phyloP scores from a whole-genome alignment of 2,329 filamentous ascomycete genomes.

The Rosellinia necatrix region DNA sequence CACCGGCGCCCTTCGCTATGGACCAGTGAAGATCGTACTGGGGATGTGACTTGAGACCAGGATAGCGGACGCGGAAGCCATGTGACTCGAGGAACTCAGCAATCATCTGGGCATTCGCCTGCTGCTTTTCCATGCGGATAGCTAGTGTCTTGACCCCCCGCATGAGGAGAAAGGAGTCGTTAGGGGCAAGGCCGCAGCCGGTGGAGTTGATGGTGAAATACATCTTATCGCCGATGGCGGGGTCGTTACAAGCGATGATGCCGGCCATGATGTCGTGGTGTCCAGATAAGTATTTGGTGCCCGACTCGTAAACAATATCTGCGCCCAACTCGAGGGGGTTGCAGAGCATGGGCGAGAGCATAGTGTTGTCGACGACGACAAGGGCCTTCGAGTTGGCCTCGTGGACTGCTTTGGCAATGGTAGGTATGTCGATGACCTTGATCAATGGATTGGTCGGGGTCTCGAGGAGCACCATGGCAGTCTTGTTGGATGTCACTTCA shows the following conservation, averaged over 20 bases:
- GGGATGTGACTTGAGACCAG: conserved; percentile 89
- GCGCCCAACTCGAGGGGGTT: conserved; percentile 94
- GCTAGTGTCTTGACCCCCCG: conserved; percentile 95
- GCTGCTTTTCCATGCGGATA: conserved; percentile 98
- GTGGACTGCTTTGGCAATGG: conserved; percentile 78
- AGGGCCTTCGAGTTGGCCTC: conserved; percentile 76
- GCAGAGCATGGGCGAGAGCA: conserved; percentile 93
- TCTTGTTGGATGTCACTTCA: conserved; percentile 74
- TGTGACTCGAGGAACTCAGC: conserved; percentile 88
- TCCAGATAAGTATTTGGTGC: conserved; percentile 96
- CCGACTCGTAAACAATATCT: conserved; percentile 96
- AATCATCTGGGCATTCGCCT: conserved; percentile 87
- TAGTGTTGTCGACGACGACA: conserved; percentile 96
- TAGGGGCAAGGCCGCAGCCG: conserved; percentile 90
- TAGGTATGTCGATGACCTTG: conserved; percentile 91
- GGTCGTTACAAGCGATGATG: conserved; percentile 88
- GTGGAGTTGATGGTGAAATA: conserved; percentile 98
- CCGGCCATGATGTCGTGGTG: conserved; percentile 99
- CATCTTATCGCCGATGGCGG: conserved; percentile 80
- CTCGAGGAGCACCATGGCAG: conserved; percentile 93
- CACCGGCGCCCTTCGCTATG: conserved; percentile 91
- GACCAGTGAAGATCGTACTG: conserved; percentile 97
- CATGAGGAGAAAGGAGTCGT: conserved; percentile 95
- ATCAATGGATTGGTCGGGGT: conserved; percentile 97
- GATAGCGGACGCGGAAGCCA: conserved; percentile 94